Conservation (phyloP, 108 stramenopile species). For the Cylindrotheca fusiformis region DNA sequence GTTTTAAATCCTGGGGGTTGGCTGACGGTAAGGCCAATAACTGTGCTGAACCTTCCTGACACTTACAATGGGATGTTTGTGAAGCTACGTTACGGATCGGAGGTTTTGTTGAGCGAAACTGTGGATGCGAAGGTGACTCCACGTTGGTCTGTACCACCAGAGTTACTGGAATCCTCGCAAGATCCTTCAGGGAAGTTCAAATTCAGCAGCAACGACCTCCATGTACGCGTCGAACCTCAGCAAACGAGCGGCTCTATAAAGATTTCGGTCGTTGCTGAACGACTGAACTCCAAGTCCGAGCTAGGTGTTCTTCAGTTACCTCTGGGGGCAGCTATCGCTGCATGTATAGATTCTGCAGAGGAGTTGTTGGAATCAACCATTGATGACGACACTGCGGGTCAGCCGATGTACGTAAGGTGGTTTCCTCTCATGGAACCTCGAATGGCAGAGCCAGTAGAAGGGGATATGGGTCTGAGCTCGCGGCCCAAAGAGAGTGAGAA, state of each 20-base stretch:
- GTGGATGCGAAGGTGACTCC: constrained; percentile 78
- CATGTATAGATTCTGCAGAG: constrained; percentile 50
- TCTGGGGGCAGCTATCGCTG: constrained; percentile 61
- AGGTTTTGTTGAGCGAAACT: constrained; percentile 37
- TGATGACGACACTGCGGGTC: constrained; percentile 4
- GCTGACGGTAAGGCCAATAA: constrained; percentile 76
- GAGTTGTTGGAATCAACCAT: constrained; percentile 20
- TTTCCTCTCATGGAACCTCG: constrained; percentile 72
- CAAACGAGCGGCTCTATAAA: constrained; percentile 78
- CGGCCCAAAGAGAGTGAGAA: constrained; percentile 70
- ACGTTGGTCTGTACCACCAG: constrained; percentile 14
- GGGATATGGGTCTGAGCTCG: constrained; percentile 63
- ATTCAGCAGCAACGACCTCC: constrained; percentile 53
- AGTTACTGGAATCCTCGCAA: constrained; percentile 1
- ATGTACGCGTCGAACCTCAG: constrained; percentile 71
- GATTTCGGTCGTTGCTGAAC: constrained; percentile 74
- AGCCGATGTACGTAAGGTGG: constrained; percentile 62
- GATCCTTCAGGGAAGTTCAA: constrained; percentile 20
- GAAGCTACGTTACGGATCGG: constrained; percentile 61
- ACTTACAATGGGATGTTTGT: constrained; percentile 71
- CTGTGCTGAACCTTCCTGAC: constrained; percentile 77
- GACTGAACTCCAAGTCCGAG: constrained; percentile 59
- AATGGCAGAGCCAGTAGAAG: constrained; percentile 59
- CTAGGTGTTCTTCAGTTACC: constrained; percentile 79
- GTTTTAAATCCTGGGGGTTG: constrained; percentile 73